These are phyloP conservation scores for Dujonia santamariae DNA, from an alignment of 1,139 yeast genomes.

Conservation along the genomic window DNA sequence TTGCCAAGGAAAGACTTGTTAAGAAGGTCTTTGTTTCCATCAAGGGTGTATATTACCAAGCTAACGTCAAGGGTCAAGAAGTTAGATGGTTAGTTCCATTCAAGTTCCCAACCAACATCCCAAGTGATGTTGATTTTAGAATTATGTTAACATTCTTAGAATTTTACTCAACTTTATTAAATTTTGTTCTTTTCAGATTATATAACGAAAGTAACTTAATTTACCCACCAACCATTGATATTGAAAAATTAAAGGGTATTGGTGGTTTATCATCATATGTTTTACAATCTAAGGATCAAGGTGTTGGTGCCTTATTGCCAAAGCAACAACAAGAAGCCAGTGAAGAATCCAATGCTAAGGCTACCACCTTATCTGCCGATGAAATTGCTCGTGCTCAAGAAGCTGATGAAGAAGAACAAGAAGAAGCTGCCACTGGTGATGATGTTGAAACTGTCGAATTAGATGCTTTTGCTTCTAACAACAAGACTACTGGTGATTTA, in stretches of 20 bases:
- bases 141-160: slow-evolving; percentile 96
- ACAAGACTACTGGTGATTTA: slow-evolving; percentile 68
- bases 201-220: slow-evolving; percentile 82
- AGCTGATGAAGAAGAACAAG: slow-evolving; percentile 45
- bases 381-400: slow-evolving; percentile 50
- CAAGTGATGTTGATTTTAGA: slow-evolving; percentile 91
- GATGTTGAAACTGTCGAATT: slow-evolving; percentile 47
- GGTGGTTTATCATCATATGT: slow-evolving; percentile 89
- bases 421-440: slow-evolving; percentile 36
- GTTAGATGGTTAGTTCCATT: slow-evolving; percentile 96
- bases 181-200: slow-evolving; percentile 80
- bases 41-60: slow-evolving; percentile 96
- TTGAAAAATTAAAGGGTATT: slow-evolving; percentile 69
- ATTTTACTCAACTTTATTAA: slow-evolving; percentile 87
- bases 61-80: slow-evolving; percentile 85
- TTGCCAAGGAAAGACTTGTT: slow-evolving; percentile 78
- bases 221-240: slow-evolving; percentile 87
- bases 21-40: slow-evolving; percentile 93
- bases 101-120: slow-evolving; percentile 94
- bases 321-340: slow-evolving; percentile 16
- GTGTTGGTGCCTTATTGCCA: slow-evolving; percentile 42
- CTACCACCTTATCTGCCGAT: slow-evolving; percentile 35
- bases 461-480: slow-evolving; percentile 67
- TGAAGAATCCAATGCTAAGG: slow-evolving; percentile 25
- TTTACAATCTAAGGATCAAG: slow-evolving; percentile 44